phyloP scores from a whole-genome alignment of 352 stramenopile species.

The Phytophthora pluvialis region DNA sequence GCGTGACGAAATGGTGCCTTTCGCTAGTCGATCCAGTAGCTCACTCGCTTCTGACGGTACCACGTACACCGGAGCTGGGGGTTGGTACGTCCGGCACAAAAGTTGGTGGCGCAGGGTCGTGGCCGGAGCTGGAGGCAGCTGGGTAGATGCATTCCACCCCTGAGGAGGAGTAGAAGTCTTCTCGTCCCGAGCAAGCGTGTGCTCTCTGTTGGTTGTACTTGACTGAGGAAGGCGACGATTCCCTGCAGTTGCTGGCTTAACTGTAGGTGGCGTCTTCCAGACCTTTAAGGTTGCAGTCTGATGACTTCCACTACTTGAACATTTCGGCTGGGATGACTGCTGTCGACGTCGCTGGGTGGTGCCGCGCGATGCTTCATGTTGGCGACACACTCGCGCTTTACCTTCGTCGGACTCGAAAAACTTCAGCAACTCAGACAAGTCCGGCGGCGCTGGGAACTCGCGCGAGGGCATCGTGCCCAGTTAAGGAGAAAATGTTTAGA shows the following conservation, averaged over 20 bases:
- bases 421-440: slow-evolving; percentile 56
- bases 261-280: neutral
- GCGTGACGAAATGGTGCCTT: slow-evolving; percentile 62
- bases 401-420: slow-evolving; percentile 47
- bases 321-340: slow-evolving; percentile 8
- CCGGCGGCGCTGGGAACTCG: slow-evolving; percentile 44
- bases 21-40: slow-evolving; percentile 53
- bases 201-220: slow-evolving; percentile 6
- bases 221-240: slow-evolving; percentile 2
- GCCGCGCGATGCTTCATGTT: slow-evolving; percentile 1
- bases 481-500: neutral
- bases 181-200: slow-evolving; percentile 7
- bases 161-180: slow-evolving; percentile 4
- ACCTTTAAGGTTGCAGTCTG: neutral
- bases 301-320: neutral
- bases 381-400: slow-evolving; percentile 28
- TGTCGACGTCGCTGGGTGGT: slow-evolving; percentile 1
- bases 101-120: slow-evolving; percentile 69
- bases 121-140: slow-evolving; percentile 31
- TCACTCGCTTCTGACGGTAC: slow-evolving; percentile 38
- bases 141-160: slow-evolving; percentile 66
- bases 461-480: slow-evolving; percentile 25
- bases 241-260: slow-evolving; percentile 2
- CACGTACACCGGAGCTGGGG: slow-evolving; percentile 46
- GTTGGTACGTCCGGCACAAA: slow-evolving; percentile 58